phyloP scores from a whole-genome alignment of 805 yeast species.

The Starmerella lactis-condensi region DNA sequence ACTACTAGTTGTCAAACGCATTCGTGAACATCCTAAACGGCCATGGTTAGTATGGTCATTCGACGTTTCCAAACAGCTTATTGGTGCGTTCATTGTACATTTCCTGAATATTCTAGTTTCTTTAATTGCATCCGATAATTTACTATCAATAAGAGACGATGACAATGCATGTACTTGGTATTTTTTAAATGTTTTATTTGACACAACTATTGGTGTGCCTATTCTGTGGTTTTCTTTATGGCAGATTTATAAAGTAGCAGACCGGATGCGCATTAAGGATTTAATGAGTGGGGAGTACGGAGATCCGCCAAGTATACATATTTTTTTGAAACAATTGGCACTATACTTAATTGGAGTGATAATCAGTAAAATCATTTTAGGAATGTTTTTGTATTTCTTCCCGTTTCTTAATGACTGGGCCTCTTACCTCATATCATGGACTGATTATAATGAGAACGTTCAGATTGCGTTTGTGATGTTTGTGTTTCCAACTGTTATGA shows the following conservation, averaged over 20 bases:
- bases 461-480: conserved; percentile 80
- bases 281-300: conserved; percentile 45
- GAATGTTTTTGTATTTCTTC: conserved; percentile 37
- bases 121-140: conserved; percentile 30
- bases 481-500: conserved; percentile 28
- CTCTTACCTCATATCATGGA: conserved; percentile 63
- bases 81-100: conserved; percentile 77
- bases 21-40: conserved; percentile 64
- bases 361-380: conserved; percentile 43
- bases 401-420: conserved; percentile 57
- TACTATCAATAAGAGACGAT: too few species aligned
- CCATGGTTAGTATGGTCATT: conserved; percentile 78
- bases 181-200: conserved; percentile 69
- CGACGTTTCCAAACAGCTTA: conserved; percentile 75
- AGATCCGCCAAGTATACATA: conserved; percentile 39
- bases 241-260: conserved; percentile 26
- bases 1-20: conserved; percentile 56
- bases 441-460: conserved; percentile 49
- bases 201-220: conserved; percentile 87
- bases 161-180: conserved; percentile 88
- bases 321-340: conserved; percentile 51
- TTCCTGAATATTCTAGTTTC: conserved; percentile 56
- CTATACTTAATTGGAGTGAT: conserved; percentile 48
- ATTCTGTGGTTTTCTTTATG: conserved; percentile 41
- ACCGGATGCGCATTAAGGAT: conserved; percentile 26